Percentiles rank a stretch among this genome's conserved stretches.
These are phyloP conservation scores for Hericium alpestre DNA, from an alignment of 768 basidiomycete species.

Conservation along the genomic window DNA sequence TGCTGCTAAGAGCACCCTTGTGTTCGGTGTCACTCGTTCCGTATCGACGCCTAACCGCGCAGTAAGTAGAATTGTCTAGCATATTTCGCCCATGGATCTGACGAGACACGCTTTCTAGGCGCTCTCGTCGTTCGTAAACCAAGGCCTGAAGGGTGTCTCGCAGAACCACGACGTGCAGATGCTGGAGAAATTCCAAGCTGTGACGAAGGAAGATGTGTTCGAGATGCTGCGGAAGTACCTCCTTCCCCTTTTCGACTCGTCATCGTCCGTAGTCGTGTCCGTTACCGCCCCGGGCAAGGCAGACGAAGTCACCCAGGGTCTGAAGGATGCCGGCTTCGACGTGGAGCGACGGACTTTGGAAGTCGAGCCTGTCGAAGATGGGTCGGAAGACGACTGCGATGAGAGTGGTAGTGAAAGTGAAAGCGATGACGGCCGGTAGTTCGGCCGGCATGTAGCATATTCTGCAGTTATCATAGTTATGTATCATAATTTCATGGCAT, in stretches of 20 bases:
- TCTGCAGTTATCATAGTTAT: background rate
- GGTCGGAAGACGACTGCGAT: conserved; percentile 24
- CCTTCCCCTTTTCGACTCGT: conserved; percentile 73
- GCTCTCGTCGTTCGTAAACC: conserved; percentile 74
- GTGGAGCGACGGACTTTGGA: conserved; percentile 66
- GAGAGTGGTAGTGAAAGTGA: conserved; percentile 23
- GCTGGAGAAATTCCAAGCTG: conserved; percentile 68
- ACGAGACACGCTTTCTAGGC: conserved; percentile 38
- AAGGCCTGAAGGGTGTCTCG: conserved; percentile 78
- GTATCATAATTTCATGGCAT: conserved; percentile 5
- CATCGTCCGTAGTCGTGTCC: conserved; percentile 67
- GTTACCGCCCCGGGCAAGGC: conserved; percentile 78
- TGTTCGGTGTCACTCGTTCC: conserved; percentile 68
- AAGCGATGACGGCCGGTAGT: background rate
- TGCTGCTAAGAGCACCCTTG: conserved; percentile 85
- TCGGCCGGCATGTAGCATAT: background rate
- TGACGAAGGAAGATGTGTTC: conserved; percentile 73
- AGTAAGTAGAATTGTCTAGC: conserved; percentile 33
- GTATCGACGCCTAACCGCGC: conserved; percentile 85
- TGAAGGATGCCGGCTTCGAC: conserved; percentile 62
- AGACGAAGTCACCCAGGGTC: conserved; percentile 54
- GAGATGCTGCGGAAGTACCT: conserved; percentile 60
- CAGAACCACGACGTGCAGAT: conserved; percentile 66
- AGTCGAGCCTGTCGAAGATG: conserved; percentile 41
- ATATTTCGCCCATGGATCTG: background rate